These are phyloP conservation scores for Sphagnum tenellum DNA, from an alignment of 225 moss, liverwort and hornwort genomes.

Conservation along the genomic window DNA sequence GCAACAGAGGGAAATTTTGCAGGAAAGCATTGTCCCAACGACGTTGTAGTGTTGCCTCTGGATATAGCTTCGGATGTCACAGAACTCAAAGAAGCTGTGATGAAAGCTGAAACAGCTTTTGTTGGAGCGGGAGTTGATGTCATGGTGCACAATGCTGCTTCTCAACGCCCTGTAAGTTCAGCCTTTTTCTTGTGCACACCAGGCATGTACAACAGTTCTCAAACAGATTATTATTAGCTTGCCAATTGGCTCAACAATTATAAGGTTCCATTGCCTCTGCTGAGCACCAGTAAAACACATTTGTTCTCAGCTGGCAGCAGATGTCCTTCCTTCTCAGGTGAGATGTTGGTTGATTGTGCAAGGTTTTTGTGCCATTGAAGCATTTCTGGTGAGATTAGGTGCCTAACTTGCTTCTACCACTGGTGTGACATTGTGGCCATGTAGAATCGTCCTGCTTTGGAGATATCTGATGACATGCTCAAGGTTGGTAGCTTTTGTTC, in stretches of 20 bases:
- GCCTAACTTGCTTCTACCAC: background rate
- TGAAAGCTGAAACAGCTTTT: conserved; percentile 58
- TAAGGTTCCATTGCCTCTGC: too few relatives aligned
- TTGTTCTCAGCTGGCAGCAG: too few relatives aligned
- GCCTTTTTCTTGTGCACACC: too few relatives aligned
- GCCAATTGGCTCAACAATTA: too few relatives aligned
- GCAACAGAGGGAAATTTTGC: background rate
- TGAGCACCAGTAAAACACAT: too few relatives aligned
- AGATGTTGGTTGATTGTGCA: too few relatives aligned
- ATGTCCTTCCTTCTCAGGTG: too few relatives aligned
- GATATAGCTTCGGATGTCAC: conserved; percentile 36
- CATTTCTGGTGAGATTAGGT: too few relatives aligned
- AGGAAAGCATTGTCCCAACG: conserved; percentile 21
- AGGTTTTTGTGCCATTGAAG: too few relatives aligned
- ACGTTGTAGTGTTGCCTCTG: conserved; percentile 49
- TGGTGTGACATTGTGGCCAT: background rate
- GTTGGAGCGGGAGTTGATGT: conserved; percentile 55
- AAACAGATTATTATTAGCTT: too few relatives aligned
- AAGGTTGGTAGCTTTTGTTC: conserved; percentile 9
- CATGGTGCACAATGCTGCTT: conserved; percentile 76
- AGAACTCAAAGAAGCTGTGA: conserved; percentile 36
- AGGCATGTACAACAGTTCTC: too few relatives aligned
- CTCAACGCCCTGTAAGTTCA: conserved; percentile 36
- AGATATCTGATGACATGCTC: conserved; percentile 42
- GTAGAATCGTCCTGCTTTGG: conserved; percentile 37